phyloP scores from a whole-genome alignment of 2,329 filamentous ascomycete species.

The Catunica adiposa region DNA sequence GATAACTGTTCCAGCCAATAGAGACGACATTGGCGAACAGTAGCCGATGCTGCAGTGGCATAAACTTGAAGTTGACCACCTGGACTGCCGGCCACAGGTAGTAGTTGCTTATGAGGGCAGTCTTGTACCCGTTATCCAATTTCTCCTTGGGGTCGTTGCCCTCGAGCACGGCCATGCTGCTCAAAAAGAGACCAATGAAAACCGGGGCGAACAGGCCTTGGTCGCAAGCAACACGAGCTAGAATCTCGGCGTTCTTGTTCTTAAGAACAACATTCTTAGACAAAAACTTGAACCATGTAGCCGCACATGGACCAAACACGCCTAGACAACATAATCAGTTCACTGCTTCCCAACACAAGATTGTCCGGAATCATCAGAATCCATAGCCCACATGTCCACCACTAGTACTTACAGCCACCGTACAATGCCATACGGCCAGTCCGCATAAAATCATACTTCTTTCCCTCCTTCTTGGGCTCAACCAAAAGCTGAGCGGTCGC shows the following conservation, averaged over 20 bases:
- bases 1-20: slow-evolving; percentile 48
- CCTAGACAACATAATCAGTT: slow-evolving; percentile 26
- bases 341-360: background rate
- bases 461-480: slow-evolving; percentile 59
- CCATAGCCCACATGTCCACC: background rate
- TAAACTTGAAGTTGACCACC: slow-evolving; percentile 69
- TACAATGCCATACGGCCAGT: slow-evolving; percentile 69
- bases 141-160: slow-evolving; percentile 46
- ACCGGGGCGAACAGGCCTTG: slow-evolving; percentile 72
- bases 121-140: slow-evolving; percentile 51
- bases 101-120: slow-evolving; percentile 68
- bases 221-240: slow-evolving; percentile 64
- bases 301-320: slow-evolving; percentile 76
- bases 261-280: slow-evolving; percentile 49
- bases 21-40: slow-evolving; percentile 73
- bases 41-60: slow-evolving; percentile 69
- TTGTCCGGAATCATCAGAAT: background rate
- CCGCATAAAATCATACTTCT: slow-evolving; percentile 48
- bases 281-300: slow-evolving; percentile 73
- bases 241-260: slow-evolving; percentile 50
- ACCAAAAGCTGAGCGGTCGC: slow-evolving; percentile 79
- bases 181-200: slow-evolving; percentile 67
- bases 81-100: slow-evolving; percentile 79
- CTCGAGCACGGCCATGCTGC: slow-evolving; percentile 70
- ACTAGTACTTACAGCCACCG: slow-evolving; percentile 45